Evolutionary conservation across 208 protist species (phyloP).

Genomic region (Leishmania guyanensis): DNA sequence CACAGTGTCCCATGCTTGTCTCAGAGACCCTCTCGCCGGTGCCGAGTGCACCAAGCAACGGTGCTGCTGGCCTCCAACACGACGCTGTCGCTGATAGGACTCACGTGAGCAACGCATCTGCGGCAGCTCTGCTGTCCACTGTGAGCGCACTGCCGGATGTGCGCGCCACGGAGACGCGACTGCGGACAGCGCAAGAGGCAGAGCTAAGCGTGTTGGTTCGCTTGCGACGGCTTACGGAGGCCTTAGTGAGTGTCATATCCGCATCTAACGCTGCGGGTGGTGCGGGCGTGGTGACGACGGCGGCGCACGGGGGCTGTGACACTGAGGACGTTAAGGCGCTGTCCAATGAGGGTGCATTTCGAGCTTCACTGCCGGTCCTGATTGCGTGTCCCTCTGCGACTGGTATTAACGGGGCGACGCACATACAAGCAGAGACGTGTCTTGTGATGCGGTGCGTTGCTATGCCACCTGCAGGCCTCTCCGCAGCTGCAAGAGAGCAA

Average conservation of each 20-base stretch:
- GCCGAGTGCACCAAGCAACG: not conserved
- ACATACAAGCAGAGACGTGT: not conserved
- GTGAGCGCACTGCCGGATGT: not conserved
- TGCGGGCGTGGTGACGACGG: not conserved
- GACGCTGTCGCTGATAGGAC: not conserved
- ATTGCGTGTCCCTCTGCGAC: not conserved
- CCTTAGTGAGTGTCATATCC: not conserved
- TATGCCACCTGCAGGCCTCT: slow-evolving; percentile 4
- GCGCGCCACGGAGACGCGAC: slow-evolving; percentile 6
- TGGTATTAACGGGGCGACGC: not conserved
- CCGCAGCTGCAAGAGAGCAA: not conserved
- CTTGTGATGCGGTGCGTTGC: not conserved
- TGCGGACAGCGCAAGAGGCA: slow-evolving; percentile 6
- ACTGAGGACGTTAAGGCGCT: not conserved
- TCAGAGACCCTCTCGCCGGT: not conserved
- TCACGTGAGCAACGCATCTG: not conserved
- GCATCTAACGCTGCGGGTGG: not conserved
- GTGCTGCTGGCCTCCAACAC: not conserved
- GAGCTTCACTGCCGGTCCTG: not conserved
- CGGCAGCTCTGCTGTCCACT: not conserved
- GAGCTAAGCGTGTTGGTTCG: slow-evolving; percentile 3
- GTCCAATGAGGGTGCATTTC: not conserved
- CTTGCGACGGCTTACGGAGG: not conserved
- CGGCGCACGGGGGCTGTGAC: not conserved
- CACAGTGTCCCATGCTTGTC: not conserved